Evolutionary conservation across 352 stramenopile genomes (phyloP).

Genomic region (Phytophthora pinifolia): DNA sequence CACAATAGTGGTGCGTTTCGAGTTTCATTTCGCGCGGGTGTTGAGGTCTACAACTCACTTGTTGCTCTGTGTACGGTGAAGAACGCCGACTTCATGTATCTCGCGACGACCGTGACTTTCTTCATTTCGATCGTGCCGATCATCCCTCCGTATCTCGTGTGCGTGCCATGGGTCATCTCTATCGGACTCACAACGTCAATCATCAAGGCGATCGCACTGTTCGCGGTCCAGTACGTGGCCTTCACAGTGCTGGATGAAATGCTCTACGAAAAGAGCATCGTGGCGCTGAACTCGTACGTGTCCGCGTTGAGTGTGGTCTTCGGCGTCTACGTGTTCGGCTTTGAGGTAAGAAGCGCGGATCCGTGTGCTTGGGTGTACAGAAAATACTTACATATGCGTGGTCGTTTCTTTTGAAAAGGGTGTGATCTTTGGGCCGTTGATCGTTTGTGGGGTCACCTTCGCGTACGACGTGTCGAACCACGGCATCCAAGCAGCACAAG

Average conservation of each 20-base stretch:
- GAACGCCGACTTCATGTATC: conserved; percentile 87
- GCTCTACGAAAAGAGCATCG: conserved; percentile 89
- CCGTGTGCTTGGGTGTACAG: neutral
- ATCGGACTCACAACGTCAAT: conserved; percentile 81
- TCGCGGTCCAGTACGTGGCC: conserved; percentile 82
- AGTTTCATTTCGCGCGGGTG: too few species aligned
- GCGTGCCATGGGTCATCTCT: conserved; percentile 78
- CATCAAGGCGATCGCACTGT: conserved; percentile 77
- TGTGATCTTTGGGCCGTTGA: conserved; percentile 84
- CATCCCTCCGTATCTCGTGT: conserved; percentile 85
- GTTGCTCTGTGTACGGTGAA: conserved; percentile 21
- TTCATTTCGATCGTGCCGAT: conserved; percentile 90
- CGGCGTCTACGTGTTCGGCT: conserved; percentile 85
- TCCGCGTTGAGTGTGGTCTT: conserved; percentile 86
- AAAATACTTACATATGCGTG: neutral
- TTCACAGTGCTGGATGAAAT: conserved; percentile 87
- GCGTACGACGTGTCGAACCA: conserved; percentile 88
- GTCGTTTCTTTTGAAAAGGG: conserved; percentile 36
- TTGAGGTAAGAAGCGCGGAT: conserved; percentile 51
- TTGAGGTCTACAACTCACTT: neutral
- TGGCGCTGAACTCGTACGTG: conserved; percentile 85
- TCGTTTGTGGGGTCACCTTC: conserved; percentile 82
- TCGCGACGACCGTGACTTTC: conserved; percentile 84
- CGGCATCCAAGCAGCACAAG: conserved; percentile 82
- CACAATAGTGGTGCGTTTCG: conserved; percentile 78